Percentiles rank a stretch among this genome's conserved stretches.
Conservation (phyloP, 495 filamentous ascomycete species). For the Aspergillus ostianus region DNA sequence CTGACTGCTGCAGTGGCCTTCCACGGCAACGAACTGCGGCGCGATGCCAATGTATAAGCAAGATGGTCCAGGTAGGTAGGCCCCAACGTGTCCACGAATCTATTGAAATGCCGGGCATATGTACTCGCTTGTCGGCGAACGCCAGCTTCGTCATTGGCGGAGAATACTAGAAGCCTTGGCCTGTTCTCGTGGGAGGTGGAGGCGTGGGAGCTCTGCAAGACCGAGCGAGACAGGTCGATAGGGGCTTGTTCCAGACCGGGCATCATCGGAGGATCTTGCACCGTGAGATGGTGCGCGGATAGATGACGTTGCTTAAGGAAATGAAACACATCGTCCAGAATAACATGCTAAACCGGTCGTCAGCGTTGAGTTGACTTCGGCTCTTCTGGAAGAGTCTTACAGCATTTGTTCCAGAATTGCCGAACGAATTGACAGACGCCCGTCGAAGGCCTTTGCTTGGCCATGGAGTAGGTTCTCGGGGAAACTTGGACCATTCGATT, state of each 20-base stretch:
- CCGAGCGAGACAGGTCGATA: neutral
- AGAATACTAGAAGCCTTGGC: slow-evolving; percentile 3
- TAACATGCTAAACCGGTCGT: slow-evolving; percentile 37
- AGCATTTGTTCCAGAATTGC: slow-evolving; percentile 33
- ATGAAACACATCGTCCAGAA: slow-evolving; percentile 23
- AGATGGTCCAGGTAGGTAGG: neutral
- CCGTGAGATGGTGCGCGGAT: too few species aligned
- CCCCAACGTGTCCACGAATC: neutral
- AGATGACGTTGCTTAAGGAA: neutral
- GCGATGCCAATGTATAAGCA: slow-evolving; percentile 2
- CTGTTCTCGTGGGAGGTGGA: neutral
- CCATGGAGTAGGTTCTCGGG: slow-evolving; percentile 13
- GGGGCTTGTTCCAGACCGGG: neutral
- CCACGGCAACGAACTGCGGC: neutral
- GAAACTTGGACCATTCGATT: neutral
- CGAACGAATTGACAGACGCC: slow-evolving; percentile 28
- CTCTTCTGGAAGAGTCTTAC: slow-evolving; percentile 28
- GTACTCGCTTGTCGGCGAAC: neutral
- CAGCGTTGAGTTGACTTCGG: neutral
- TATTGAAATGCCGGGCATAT: too few species aligned
- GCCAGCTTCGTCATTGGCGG: neutral
- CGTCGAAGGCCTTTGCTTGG: slow-evolving; percentile 11
- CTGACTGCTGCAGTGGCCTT: neutral
- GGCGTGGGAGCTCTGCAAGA: too few species aligned
- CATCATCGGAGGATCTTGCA: too few species aligned